Conservation (phyloP, 1,284 basidiomycete genomes). For the Phenoliferia sp. region DNA sequence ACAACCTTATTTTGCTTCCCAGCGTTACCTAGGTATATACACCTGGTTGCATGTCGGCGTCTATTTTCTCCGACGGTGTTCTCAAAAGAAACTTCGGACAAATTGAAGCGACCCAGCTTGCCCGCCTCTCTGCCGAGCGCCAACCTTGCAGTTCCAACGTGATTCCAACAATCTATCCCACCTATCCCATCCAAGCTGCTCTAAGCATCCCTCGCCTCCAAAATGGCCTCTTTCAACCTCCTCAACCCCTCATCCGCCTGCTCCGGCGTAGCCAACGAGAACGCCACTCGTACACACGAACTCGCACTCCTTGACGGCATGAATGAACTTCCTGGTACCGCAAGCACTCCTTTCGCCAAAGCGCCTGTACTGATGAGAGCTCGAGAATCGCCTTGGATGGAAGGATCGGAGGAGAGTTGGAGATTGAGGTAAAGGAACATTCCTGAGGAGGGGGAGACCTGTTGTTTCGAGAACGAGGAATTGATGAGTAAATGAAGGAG, state of each 20-base stretch:
- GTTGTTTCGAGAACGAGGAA: too few relatives aligned
- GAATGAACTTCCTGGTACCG: slow-evolving; percentile 72
- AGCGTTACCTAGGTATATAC: too few relatives aligned
- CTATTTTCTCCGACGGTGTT: too few relatives aligned
- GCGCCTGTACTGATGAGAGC: slow-evolving; percentile 73
- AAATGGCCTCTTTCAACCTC: slow-evolving; percentile 43
- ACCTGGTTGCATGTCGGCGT: too few relatives aligned
- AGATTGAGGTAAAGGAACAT: slow-evolving; percentile 41
- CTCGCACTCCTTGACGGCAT: slow-evolving; percentile 63
- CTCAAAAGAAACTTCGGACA: too few relatives aligned
- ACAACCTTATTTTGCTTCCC: too few relatives aligned
- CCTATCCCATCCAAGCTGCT: not conserved
- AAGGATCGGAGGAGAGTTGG: slow-evolving; percentile 34
- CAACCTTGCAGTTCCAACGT: too few relatives aligned
- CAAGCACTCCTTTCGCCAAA: slow-evolving; percentile 74
- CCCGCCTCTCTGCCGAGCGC: too few relatives aligned
- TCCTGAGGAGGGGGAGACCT: slow-evolving; percentile 65
- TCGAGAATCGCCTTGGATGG: slow-evolving; percentile 62
- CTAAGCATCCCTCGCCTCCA: slow-evolving; percentile 23
- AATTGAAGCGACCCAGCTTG: too few relatives aligned
- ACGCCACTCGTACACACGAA: slow-evolving; percentile 71
- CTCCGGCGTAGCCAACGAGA: slow-evolving; percentile 65
- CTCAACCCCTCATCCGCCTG: slow-evolving; percentile 69
- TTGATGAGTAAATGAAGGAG: not conserved
- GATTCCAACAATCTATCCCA: not conserved